Conservation (phyloP, 2,329 filamentous ascomycete species). For the Lasiodiplodia gonubiensis region DNA sequence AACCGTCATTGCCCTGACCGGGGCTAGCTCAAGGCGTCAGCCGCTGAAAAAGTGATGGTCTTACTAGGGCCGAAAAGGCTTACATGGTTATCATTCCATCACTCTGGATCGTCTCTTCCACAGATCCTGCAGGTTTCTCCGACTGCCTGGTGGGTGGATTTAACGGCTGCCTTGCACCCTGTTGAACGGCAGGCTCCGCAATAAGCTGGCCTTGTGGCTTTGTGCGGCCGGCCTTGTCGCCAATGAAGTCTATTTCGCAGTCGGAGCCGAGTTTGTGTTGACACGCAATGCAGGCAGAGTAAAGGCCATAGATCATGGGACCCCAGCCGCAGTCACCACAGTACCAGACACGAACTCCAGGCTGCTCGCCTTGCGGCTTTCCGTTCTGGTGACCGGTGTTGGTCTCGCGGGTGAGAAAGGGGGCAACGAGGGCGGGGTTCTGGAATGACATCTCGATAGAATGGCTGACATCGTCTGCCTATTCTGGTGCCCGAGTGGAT, state of each 20-base stretch:
- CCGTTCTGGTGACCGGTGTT: background rate
- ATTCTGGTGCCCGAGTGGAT: background rate
- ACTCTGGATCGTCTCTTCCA: too few relatives aligned
- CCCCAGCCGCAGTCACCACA: background rate
- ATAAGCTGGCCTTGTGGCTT: background rate
- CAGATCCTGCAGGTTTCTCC: background rate
- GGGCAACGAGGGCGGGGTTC: background rate
- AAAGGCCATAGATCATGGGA: constrained; percentile 5
- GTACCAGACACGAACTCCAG: background rate
- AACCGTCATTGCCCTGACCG: background rate
- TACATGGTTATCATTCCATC: background rate
- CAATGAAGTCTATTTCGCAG: background rate
- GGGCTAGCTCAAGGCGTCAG: background rate
- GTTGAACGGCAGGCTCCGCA: background rate
- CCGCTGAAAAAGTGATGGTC: background rate
- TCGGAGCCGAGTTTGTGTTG: background rate
- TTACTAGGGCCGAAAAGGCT: background rate
- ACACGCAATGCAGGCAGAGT: constrained; percentile 1
- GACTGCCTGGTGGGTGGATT: background rate
- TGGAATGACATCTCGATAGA: background rate
- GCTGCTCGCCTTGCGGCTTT: background rate
- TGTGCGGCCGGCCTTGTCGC: background rate
- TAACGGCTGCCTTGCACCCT: background rate
- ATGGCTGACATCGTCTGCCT: background rate
- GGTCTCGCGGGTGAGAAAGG: background rate